phyloP scores from a whole-genome alignment of 2,329 filamentous ascomycete species.

The Akanthomyces uredinophilus region DNA sequence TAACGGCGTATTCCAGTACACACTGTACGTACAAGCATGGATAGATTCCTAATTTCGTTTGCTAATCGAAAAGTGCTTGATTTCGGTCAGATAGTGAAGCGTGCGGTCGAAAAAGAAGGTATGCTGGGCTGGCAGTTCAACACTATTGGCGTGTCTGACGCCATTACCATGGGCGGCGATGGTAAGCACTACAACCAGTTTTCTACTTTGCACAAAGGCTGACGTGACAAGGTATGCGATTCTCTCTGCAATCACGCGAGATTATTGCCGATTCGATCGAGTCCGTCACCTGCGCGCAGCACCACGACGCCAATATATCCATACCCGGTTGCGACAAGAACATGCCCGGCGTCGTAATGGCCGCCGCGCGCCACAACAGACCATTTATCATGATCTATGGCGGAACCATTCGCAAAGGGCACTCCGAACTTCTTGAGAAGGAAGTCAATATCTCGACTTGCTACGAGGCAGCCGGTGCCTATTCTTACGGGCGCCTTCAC shows the following conservation, averaged over 20 bases:
- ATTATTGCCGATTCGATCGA: slow-evolving; percentile 94
- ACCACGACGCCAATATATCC: slow-evolving; percentile 87
- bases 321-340: slow-evolving; percentile 97
- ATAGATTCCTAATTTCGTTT: neutral
- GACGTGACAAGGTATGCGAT: slow-evolving; percentile 71
- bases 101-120: slow-evolving; percentile 69
- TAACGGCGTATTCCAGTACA: slow-evolving; percentile 25
- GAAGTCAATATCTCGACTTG: slow-evolving; percentile 84
- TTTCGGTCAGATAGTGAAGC: slow-evolving; percentile 82
- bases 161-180: slow-evolving; percentile 92
- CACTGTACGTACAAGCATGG: slow-evolving; percentile 31
- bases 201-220: neutral
- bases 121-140: slow-evolving; percentile 97
- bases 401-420: slow-evolving; percentile 84
- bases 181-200: slow-evolving; percentile 42
- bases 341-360: slow-evolving; percentile 91
- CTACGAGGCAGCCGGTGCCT: slow-evolving; percentile 82
- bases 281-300: slow-evolving; percentile 85
- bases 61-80: slow-evolving; percentile 58
- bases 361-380: slow-evolving; percentile 83
- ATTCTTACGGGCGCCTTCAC: slow-evolving; percentile 70
- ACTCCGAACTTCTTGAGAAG: slow-evolving; percentile 68
- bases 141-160: slow-evolving; percentile 82
- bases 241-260: slow-evolving; percentile 83
- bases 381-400: slow-evolving; percentile 96